Conservation (phyloP, 1,284 basidiomycete species). For the Pyrrhoderma noxium region DNA sequence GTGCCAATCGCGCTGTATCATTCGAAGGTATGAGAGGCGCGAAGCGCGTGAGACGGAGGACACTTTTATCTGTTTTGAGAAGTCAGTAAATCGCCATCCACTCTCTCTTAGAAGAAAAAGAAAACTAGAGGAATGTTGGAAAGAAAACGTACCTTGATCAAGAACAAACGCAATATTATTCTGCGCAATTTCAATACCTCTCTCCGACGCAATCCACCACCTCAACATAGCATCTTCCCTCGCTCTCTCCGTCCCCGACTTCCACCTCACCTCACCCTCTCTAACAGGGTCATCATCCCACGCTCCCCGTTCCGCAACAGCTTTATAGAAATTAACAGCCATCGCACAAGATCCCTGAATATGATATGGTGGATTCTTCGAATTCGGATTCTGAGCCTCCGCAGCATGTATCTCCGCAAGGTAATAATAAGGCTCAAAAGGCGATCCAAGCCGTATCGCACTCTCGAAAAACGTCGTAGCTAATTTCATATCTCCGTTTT, state of each 20-base stretch:
- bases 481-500: slow-evolving; percentile 50
- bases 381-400: slow-evolving; percentile 39
- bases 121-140: neutral
- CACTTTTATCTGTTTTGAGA: slow-evolving; percentile 56
- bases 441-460: slow-evolving; percentile 79
- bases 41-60: slow-evolving; percentile 62
- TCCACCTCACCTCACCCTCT: slow-evolving; percentile 80
- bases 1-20: slow-evolving; percentile 72
- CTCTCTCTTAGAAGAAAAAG: neutral
- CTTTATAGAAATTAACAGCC: slow-evolving; percentile 85
- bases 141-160: slow-evolving; percentile 63
- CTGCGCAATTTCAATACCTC: slow-evolving; percentile 89
- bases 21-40: slow-evolving; percentile 64
- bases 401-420: slow-evolving; percentile 72
- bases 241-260: slow-evolving; percentile 57
- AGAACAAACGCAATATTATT: slow-evolving; percentile 93
- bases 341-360: slow-evolving; percentile 71
- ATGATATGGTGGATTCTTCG: slow-evolving; percentile 35
- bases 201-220: slow-evolving; percentile 93
- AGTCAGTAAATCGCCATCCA: neutral
- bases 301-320: slow-evolving; percentile 79
- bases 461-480: slow-evolving; percentile 74
- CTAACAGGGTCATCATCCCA: slow-evolving; percentile 83
- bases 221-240: slow-evolving; percentile 76
- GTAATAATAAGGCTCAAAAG: slow-evolving; percentile 90